Evolutionary conservation across 176 grass and related monocot species (phyloP).

Genomic region (Otatea glauca): DNA sequence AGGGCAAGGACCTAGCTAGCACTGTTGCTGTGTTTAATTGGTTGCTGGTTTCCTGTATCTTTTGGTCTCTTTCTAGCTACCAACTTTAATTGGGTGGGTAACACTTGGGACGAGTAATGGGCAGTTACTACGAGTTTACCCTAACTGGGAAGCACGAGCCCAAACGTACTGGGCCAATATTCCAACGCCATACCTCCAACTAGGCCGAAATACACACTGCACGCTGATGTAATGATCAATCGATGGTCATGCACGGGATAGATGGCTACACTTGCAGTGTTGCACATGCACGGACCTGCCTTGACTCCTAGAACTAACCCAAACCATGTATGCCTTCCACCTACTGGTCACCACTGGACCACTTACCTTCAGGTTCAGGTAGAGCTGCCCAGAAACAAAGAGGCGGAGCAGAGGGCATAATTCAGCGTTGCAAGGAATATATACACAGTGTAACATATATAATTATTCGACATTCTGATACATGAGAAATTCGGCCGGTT

Average conservation of each 20-base stretch:
- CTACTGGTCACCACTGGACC: neutral
- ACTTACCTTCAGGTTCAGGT: neutral
- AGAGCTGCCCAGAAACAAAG: neutral
- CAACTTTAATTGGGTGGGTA: conserved; percentile 33
- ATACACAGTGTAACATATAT: neutral
- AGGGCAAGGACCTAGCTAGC: conserved; percentile 26
- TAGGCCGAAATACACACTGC: neutral
- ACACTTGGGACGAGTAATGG: conserved; percentile 5
- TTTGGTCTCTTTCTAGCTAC: neutral
- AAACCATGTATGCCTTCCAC: neutral
- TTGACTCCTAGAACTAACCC: neutral
- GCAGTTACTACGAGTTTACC: conserved; percentile 36
- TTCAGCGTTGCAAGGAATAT: neutral
- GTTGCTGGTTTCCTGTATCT: conserved; percentile 39
- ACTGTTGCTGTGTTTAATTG: conserved; percentile 51
- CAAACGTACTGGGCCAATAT: neutral
- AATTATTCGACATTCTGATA: neutral
- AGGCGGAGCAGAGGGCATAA: neutral
- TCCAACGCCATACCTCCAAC: neutral
- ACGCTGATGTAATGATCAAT: neutral
- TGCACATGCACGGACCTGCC: neutral
- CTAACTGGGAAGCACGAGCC: conserved; percentile 30
- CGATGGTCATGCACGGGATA: neutral
- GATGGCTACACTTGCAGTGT: neutral
- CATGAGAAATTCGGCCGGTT: neutral